phyloP scores from a whole-genome alignment of 108 stramenopile species.

The Thalassiosira profunda region DNA sequence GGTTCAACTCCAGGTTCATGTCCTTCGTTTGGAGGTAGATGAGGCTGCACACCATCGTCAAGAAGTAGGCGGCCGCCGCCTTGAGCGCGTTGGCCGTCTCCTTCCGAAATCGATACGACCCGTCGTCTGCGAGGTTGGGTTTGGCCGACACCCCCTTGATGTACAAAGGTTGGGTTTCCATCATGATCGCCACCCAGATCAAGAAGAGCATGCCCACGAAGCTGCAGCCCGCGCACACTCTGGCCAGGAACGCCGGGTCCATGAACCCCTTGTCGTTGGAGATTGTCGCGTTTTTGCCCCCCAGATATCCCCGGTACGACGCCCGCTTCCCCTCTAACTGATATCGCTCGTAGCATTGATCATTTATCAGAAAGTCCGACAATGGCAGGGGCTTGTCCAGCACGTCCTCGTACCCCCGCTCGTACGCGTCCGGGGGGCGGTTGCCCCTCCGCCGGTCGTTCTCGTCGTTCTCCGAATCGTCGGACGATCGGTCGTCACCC shows the following conservation, averaged over 20 bases:
- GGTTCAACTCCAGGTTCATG: conserved; percentile 29
- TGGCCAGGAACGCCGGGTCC: conserved; percentile 35
- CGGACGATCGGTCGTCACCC: not conserved
- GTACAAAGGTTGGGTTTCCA: conserved; percentile 45
- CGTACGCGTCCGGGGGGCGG: not conserved
- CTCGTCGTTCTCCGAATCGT: conserved; percentile 36
- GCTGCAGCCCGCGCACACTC: conserved; percentile 24
- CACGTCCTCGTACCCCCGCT: conserved; percentile 23
- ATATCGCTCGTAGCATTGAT: conserved; percentile 30
- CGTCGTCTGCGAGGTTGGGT: conserved; percentile 7
- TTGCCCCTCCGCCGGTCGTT: conserved; percentile 20
- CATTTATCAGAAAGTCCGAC: conserved; percentile 43
- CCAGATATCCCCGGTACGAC: conserved; percentile 16
- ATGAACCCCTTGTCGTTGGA: conserved; percentile 1
- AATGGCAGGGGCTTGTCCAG: conserved; percentile 33
- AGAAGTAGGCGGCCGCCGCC: conserved; percentile 50
- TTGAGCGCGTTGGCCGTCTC: conserved; percentile 53
- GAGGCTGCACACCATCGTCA: conserved; percentile 40
- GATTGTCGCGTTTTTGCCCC: not conserved
- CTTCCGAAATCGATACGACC: conserved; percentile 30
- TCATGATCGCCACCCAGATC: conserved; percentile 34
- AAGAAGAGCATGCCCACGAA: conserved; percentile 47
- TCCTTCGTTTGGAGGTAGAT: conserved; percentile 36
- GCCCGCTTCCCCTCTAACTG: conserved; percentile 26
- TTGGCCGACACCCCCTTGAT: conserved; percentile 41